These are phyloP conservation scores for Globisporangium recalcitrans DNA, from an alignment of 352 stramenopile genomes.

Conservation along the genomic window DNA sequence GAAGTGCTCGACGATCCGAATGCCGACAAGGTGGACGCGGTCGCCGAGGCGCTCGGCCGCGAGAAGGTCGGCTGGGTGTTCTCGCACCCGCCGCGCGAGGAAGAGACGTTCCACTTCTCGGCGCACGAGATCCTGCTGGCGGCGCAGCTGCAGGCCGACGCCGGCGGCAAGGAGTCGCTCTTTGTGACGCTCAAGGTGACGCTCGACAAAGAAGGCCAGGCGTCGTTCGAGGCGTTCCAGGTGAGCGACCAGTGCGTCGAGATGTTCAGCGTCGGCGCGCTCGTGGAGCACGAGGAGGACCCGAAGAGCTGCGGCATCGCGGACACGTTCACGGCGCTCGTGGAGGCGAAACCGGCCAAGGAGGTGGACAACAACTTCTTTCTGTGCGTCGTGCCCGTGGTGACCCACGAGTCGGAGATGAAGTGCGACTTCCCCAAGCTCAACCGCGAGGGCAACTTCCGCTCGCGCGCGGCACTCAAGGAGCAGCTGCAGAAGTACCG, in stretches of 20 bases:
- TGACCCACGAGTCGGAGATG: conserved; percentile 91
- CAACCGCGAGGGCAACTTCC: conserved; percentile 84
- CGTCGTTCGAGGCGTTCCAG: conserved; percentile 96
- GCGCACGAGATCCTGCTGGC: conserved; percentile 88
- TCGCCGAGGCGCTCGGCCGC: conserved; percentile 86
- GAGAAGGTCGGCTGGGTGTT: conserved; percentile 97
- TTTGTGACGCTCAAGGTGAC: conserved; percentile 97
- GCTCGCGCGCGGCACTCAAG: conserved; percentile 91
- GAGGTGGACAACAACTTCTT: conserved; percentile 98
- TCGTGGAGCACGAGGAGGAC: conserved; percentile 87
- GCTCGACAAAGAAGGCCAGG: conserved; percentile 90
- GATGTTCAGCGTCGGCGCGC: conserved; percentile 94
- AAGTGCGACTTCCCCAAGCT: conserved; percentile 91
- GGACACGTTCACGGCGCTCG: conserved; percentile 96
- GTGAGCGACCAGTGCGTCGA: conserved; percentile 96
- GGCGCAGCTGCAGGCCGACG: conserved; percentile 94
- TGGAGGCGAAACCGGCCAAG: conserved; percentile 91
- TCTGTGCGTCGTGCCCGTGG: conserved; percentile 94
- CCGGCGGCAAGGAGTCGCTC: conserved; percentile 89
- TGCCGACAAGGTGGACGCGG: conserved; percentile 73
- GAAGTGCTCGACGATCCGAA: conserved; percentile 91
- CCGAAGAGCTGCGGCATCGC: conserved; percentile 90
- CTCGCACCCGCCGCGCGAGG: conserved; percentile 93
- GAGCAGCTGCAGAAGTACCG: conserved; percentile 80
- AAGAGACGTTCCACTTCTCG: conserved; percentile 94